Evolutionary conservation across 1,284 basidiomycete genomes (phyloP).

Genomic region (Cutaneotrichosporon sp.): DNA sequence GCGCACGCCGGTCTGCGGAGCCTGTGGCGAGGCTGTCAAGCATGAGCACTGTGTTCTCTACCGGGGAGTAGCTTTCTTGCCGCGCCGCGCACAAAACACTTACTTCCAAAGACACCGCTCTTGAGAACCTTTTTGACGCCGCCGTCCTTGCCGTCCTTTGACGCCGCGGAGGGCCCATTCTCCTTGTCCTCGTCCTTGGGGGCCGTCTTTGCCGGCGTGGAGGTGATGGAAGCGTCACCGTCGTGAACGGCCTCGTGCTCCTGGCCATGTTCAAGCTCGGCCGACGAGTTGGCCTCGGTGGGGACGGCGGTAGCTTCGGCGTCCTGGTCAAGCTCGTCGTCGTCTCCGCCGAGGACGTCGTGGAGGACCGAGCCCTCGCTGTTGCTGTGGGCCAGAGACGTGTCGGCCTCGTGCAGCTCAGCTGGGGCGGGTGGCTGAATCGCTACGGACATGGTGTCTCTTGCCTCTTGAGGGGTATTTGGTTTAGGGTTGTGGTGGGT

Average conservation of each 20-base stretch:
- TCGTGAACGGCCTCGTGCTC: not conserved
- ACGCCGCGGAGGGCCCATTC: conserved; percentile 2
- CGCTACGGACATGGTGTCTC: not conserved
- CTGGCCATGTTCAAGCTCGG: not conserved
- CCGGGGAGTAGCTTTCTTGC: too few species aligned
- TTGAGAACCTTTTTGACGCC: conserved; percentile 43
- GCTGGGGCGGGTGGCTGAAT: not conserved
- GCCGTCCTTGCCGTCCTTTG: conserved; percentile 20
- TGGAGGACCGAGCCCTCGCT: conserved; percentile 1
- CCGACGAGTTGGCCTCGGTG: not conserved
- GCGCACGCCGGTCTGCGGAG: conserved; percentile 4
- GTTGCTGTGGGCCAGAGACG: not conserved
- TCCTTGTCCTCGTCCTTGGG: conserved; percentile 7
- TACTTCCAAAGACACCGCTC: conserved; percentile 43
- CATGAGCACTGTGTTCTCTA: too few species aligned
- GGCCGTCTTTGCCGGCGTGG: not conserved
- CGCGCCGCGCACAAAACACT: conserved; percentile 8
- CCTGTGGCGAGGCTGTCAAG: conserved; percentile 11
- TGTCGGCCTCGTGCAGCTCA: not conserved
- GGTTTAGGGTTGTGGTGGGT: too few species aligned
- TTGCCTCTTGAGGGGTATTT: not conserved
- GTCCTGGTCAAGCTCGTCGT: not conserved
- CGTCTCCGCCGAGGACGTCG: conserved; percentile 2
- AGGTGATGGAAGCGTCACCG: not conserved
- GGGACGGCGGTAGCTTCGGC: conserved; percentile 3